Conservation (phyloP, 352 stramenopile species). For the Globisporangium emineosum region DNA sequence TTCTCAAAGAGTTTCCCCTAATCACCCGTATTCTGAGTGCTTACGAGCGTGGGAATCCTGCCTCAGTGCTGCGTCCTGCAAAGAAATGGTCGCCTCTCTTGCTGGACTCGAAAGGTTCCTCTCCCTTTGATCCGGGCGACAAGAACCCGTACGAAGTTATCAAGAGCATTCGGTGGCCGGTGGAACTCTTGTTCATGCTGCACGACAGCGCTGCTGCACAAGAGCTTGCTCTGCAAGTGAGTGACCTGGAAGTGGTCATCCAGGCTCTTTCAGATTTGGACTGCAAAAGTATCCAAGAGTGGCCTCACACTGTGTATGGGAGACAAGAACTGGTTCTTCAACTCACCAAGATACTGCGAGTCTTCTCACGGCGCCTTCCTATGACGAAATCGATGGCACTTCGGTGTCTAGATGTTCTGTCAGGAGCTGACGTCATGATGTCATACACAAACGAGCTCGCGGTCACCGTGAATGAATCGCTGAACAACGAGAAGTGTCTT, state of each 20-base stretch:
- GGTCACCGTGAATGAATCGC: neutral
- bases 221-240: neutral
- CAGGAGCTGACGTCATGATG: slow-evolving; percentile 10
- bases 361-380: neutral
- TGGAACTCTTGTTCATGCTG: slow-evolving; percentile 23
- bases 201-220: slow-evolving; percentile 9
- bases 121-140: neutral
- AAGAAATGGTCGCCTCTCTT: slow-evolving; percentile 6
- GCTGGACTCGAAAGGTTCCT: neutral
- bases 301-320: neutral
- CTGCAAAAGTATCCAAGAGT: slow-evolving; percentile 6
- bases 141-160: slow-evolving; percentile 13
- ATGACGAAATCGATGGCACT: slow-evolving; percentile 1
- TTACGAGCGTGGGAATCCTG: neutral
- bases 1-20: neutral
- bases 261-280: slow-evolving; percentile 2
- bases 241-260: neutral
- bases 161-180: slow-evolving; percentile 17
- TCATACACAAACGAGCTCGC: slow-evolving; percentile 9
- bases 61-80: neutral
- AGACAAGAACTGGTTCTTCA: slow-evolving; percentile 4
- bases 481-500: neutral
- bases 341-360: neutral
- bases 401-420: slow-evolving; percentile 9
- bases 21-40: neutral